Evolutionary conservation across 441 rosid species (phyloP), one percentile per base, ranked within the genome.

Genomic region (Eutrema salsugineum): DNA sequence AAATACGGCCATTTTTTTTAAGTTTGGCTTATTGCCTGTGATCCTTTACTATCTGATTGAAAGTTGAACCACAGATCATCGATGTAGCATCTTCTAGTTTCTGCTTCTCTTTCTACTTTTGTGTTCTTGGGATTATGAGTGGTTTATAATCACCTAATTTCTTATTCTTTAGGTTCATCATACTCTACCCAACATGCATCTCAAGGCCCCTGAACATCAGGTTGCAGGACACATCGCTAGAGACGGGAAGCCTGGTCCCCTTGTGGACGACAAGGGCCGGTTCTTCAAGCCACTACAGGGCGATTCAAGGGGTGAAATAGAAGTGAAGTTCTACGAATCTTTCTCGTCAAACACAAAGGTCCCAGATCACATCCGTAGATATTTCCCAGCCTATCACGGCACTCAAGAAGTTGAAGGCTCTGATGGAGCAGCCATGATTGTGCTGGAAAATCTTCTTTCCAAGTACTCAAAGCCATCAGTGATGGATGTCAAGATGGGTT

Each of bases 221-320:
- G 98, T 96, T 67, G 99, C 97, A 4, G 99, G 99, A 15, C 99
- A 96, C 81, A 69, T 71, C 66, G 97, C 96, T 32, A 12, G 46
- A 32, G 69, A 70, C 30, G 97, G 97, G 35, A 78, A 68, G 63
- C 97, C 82, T 8, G 98, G 97, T 24, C 97, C 99, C 0, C 90
- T 90, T 6, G 73, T 86, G 10, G 99, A 96, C 81, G 94, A 83
- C 77, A 83, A 83, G 4, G 99, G 99, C 8, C 84, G 79, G 47
- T 91, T 96, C 78, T 96, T 88, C 87, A 93, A 96, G 85, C 99
- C 98, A 32, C 86, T 91, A 36, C 97, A 91, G 78, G 84, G 70
- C 6, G 87, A 68, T 27, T 88, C 78, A 11, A 97, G 98, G 10
- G 98, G 99, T 40, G 73, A 79, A 30, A 79, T 20, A 15, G 98